Conservation (phyloP, 768 basidiomycete species). For the Mycena rebaudengoi region DNA sequence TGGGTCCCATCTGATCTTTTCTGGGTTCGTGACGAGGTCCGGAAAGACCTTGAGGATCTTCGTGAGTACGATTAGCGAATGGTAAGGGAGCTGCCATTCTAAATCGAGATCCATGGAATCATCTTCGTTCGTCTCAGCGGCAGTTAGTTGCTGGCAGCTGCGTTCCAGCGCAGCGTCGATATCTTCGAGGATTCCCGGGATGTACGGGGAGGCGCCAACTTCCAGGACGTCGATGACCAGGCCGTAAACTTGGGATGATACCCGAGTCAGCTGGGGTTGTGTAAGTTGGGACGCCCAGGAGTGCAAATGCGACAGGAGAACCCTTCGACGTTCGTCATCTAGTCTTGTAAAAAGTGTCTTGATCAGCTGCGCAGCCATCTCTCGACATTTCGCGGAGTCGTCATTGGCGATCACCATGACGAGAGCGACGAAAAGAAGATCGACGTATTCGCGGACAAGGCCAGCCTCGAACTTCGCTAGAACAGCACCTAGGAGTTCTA, state of each 20-base stretch:
- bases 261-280: constrained; percentile 69
- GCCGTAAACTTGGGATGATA: constrained; percentile 86
- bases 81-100: constrained; percentile 87
- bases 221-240: constrained; percentile 78
- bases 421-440: constrained; percentile 89
- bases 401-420: constrained; percentile 96
- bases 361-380: constrained; percentile 86
- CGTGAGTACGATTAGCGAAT: constrained; percentile 70
- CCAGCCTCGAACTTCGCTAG: constrained; percentile 83
- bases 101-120: constrained; percentile 64
- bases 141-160: constrained; percentile 50
- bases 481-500: constrained; percentile 90
- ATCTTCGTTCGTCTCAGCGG: constrained; percentile 51
- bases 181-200: constrained; percentile 63
- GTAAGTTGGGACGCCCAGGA: constrained; percentile 76
- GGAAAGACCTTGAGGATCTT: constrained; percentile 72
- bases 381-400: constrained; percentile 87
- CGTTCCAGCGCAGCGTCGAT: constrained; percentile 55
- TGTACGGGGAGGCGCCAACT: constrained; percentile 51
- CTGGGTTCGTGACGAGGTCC: constrained; percentile 51
- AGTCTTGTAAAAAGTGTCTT: constrained; percentile 78
- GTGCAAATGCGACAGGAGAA: constrained; percentile 76
- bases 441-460: constrained; percentile 81
- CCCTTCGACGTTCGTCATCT: constrained; percentile 61
- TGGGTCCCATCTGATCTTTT: constrained; percentile 66